Base-by-base conservation (phyloP, 2,329 filamentous ascomycete species). In the Cladosporium sp. region DNA sequence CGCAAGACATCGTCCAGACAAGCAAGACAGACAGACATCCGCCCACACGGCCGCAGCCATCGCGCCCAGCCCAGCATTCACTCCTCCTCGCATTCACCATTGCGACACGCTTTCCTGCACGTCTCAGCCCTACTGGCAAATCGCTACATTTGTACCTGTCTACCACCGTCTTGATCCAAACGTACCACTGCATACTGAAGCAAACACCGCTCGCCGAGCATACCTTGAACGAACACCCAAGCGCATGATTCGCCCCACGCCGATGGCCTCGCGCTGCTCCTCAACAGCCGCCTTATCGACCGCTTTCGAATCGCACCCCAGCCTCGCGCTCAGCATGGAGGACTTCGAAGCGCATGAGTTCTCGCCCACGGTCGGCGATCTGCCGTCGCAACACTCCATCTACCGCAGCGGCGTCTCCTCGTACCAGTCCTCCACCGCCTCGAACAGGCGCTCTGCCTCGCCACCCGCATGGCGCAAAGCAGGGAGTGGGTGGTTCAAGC, bases 381-480 rank as follows among this genome's bases (percentile, higher is more conserved):
- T 85, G 65, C 84, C 84, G 18, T 87, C 84, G 59, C 84, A 86
- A 69, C 86, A 88, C 75, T 89, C 87, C 46, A 87, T 84, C 72
- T 89, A 89, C 80, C 83, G 85, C 70, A 73, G 69, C 68, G 53
- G 64, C 40, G 59, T 65, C 44, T 65, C 63, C 5, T 65, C 63
- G 14, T 66, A 66, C 55, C 65, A 70, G 52, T 71, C 70, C 60
- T 88, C 84, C 57, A 84, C 31, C 78, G 77, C 59, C 77, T 75
- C 67, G 78, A 81, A 66, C 77, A 81, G 84, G 66, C 82, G 84
- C 58, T 86, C 85, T 35, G 90, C 87, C 86, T 88, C 86, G 62
- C 88, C 88, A 49, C 88, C 88, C 2, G 87, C 87, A 14, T 88
- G 88, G 82, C 82, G 85, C 69, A 84, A 82, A 72, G 81, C 81